Evolutionary conservation across 306 rosid genomes (phyloP).

Genomic region (Mimosa pudica): DNA sequence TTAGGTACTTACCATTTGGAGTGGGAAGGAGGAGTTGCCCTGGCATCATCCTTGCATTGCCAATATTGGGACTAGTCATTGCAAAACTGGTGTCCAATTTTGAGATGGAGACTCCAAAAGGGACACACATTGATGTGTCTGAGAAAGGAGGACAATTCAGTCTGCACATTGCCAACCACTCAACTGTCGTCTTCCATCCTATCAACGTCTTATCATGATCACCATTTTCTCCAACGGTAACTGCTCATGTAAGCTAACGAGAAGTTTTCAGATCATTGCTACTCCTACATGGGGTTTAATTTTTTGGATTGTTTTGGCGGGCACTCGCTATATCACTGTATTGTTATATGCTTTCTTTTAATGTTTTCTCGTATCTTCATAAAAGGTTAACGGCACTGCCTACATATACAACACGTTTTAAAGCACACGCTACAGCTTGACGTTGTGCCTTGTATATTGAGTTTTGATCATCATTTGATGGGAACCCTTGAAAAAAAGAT

Average conservation of each 20-base stretch:
- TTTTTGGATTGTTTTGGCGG: not conserved
- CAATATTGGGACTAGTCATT: slow-evolving; percentile 66
- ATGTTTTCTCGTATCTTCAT: not conserved
- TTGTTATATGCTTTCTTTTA: not conserved
- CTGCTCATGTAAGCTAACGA: not conserved
- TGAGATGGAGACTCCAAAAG: slow-evolving; percentile 55
- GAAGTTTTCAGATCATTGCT: not conserved
- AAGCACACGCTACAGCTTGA: not conserved
- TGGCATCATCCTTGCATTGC: slow-evolving; percentile 81
- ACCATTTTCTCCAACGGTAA: slow-evolving; percentile 1
- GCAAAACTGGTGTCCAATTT: slow-evolving; percentile 64
- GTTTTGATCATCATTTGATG: not conserved
- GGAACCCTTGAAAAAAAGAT: not conserved
- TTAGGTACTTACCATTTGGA: slow-evolving; percentile 74
- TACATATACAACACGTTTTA: not conserved
- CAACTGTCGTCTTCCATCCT: slow-evolving; percentile 50
- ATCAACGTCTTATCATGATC: slow-evolving; percentile 25
- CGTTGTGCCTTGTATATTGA: not conserved
- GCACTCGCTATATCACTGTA: not conserved
- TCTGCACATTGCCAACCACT: slow-evolving; percentile 75
- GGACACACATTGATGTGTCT: slow-evolving; percentile 56
- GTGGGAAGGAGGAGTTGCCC: slow-evolving; percentile 91
- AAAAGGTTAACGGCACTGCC: not conserved
- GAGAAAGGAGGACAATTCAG: slow-evolving; percentile 87
- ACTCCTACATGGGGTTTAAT: not conserved